Evolutionary conservation across 176 grass and related monocot species (phyloP).

Genomic region (Triticum aestivum): DNA sequence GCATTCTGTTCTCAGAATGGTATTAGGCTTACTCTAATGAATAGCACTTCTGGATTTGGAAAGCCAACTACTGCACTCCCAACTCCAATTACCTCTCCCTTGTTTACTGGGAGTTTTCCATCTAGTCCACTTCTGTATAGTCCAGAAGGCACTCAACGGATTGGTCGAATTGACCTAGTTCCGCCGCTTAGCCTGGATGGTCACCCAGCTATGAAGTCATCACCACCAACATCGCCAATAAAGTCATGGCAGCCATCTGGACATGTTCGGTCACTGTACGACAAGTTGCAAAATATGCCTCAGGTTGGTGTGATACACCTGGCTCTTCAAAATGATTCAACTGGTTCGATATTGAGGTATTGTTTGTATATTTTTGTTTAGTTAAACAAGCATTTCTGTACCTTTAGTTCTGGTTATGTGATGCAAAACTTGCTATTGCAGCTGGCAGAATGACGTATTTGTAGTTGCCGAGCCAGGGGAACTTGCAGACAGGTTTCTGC

Average conservation of each 20-base stretch:
- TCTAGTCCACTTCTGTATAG: conserved; percentile 94
- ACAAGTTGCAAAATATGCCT: conserved; percentile 95
- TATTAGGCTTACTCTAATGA: conserved; percentile 74
- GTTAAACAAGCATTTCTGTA: conserved; percentile 4
- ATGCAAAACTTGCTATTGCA: conserved; percentile 41
- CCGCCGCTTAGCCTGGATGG: conserved; percentile 93
- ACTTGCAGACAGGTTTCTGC: conserved; percentile 86
- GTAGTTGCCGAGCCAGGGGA: conserved; percentile 97
- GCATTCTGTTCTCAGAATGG: conserved; percentile 80
- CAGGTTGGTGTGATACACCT: conserved; percentile 95
- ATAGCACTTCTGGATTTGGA: conserved; percentile 62
- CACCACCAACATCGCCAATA: conserved; percentile 76
- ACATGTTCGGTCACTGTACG: conserved; percentile 69
- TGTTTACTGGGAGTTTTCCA: conserved; percentile 98
- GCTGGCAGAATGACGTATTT: conserved; percentile 99
- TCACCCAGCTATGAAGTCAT: conserved; percentile 51
- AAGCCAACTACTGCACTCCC: conserved; percentile 65
- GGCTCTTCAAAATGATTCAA: conserved; percentile 92
- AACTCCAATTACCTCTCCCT: conserved; percentile 83
- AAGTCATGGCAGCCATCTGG: conserved; percentile 62
- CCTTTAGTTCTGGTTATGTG: conserved; percentile 18
- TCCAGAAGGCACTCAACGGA: conserved; percentile 83
- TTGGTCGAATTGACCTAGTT: conserved; percentile 76
- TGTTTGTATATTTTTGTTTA: conserved; percentile 16
- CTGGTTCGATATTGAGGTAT: conserved; percentile 94